Evolutionary conservation across 129 eudicot genomes (phyloP).

Genomic region (Flaveria brownii): DNA sequence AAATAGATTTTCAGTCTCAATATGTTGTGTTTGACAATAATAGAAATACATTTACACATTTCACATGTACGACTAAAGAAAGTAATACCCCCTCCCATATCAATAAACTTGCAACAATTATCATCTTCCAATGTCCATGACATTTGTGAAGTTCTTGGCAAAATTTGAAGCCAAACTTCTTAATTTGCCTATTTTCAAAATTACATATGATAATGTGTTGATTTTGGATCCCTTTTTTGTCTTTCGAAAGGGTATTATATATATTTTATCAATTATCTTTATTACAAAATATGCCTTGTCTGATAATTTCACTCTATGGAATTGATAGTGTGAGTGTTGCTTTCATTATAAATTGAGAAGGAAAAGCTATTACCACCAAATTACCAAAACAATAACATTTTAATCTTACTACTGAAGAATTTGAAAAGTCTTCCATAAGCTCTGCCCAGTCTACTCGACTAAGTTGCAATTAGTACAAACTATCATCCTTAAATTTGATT

Average conservation of each 20-base stretch:
- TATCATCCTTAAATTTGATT: background rate
- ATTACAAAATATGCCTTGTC: background rate
- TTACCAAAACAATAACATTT: background rate
- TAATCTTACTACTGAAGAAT: background rate
- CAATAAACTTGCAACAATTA: background rate
- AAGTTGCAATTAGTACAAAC: background rate
- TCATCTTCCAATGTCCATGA: background rate
- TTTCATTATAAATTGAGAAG: background rate
- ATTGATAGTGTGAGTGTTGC: background rate
- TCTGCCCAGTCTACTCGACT: background rate
- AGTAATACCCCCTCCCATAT: background rate
- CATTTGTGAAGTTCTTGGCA: background rate
- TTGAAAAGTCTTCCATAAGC: background rate
- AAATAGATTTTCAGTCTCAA: background rate
- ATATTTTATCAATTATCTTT: background rate
- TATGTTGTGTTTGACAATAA: background rate
- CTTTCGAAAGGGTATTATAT: background rate
- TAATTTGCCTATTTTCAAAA: background rate
- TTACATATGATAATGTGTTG: background rate
- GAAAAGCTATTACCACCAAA: background rate
- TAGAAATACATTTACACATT: background rate
- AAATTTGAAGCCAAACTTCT: background rate
- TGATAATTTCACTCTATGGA: background rate
- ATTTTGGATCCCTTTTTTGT: background rate
- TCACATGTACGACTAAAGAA: background rate